Conservation (phyloP, 805 yeast genomes). For the Dipodascus albidus region DNA sequence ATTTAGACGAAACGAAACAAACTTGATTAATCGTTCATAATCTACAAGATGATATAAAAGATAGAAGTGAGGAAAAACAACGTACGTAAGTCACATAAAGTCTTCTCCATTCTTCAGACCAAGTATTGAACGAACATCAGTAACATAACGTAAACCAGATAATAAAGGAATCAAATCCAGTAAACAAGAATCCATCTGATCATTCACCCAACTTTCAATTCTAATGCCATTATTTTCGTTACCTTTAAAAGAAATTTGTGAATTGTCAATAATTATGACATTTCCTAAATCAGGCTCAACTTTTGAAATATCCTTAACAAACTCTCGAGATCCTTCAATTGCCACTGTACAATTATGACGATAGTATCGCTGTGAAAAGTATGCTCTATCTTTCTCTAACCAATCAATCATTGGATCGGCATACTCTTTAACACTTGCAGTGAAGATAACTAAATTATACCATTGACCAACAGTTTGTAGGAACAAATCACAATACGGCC, state of each 20-base stretch:
- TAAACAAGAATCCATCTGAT: conserved; percentile 80
- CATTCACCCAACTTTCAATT: conserved; percentile 97
- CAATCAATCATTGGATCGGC: conserved; percentile 96
- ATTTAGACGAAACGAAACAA: background rate
- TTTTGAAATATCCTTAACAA: conserved; percentile 59
- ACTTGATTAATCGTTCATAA: background rate
- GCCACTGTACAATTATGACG: conserved; percentile 63
- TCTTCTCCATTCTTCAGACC: conserved; percentile 63
- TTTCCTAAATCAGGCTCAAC: conserved; percentile 49
- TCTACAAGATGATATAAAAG: background rate
- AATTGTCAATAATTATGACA: conserved; percentile 77
- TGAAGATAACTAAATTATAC: conserved; percentile 84
- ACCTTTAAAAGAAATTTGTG: conserved; percentile 77
- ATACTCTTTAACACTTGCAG: conserved; percentile 89
- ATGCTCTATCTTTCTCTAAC: conserved; percentile 55
- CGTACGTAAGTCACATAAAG: background rate
- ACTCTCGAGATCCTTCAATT: conserved; percentile 56
- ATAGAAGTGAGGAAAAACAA: background rate
- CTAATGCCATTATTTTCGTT: conserved; percentile 72
- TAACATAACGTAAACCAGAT: conserved; percentile 61
- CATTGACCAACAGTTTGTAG: conserved; percentile 67
- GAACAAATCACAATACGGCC: conserved; percentile 87
- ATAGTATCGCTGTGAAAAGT: conserved; percentile 53
- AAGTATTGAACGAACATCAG: conserved; percentile 73
- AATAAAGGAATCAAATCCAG: conserved; percentile 72